A percentile compares a stretch with the other conserved stretches of the same genome.
These are phyloP conservation scores for Fusarium domesticum DNA, from an alignment of 2,329 filamentous ascomycete genomes.

Conservation along the genomic window DNA sequence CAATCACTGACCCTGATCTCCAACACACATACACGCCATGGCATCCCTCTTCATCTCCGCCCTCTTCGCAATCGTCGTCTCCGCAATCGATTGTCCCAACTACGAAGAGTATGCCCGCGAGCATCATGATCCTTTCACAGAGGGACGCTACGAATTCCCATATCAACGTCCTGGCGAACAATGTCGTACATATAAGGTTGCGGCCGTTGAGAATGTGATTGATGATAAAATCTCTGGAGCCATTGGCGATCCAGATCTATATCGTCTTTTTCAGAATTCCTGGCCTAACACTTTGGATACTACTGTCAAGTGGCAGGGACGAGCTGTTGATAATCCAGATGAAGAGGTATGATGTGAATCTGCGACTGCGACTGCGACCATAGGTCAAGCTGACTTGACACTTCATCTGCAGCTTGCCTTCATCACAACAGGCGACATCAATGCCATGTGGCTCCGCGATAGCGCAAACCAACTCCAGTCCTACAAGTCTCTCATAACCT, in stretches of 20 bases:
- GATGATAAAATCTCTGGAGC: slow-evolving; percentile 59
- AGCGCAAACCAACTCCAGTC: slow-evolving; percentile 77
- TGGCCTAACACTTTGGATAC: slow-evolving; percentile 76
- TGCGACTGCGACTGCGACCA: too few relatives aligned
- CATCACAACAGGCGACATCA: slow-evolving; percentile 82
- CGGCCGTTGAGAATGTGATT: slow-evolving; percentile 74
- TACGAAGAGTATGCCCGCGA: slow-evolving; percentile 36
- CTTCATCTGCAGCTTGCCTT: slow-evolving; percentile 59
- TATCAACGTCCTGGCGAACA: slow-evolving; percentile 72
- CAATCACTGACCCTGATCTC: slow-evolving; percentile 2
- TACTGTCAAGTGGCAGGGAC: slow-evolving; percentile 66
- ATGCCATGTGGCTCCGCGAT: slow-evolving; percentile 91
- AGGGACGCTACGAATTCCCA: slow-evolving; percentile 72
- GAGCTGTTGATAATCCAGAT: slow-evolving; percentile 51
- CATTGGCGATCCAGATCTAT: slow-evolving; percentile 74
- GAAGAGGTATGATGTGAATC: slow-evolving; percentile 54
- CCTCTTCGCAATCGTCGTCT: slow-evolving; percentile 14
- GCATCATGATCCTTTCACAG: slow-evolving; percentile 66
- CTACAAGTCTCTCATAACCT: slow-evolving; percentile 63
- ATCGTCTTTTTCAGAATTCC: slow-evolving; percentile 67
- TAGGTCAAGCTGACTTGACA: slow-evolving; percentile 10
- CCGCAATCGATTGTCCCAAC: slow-evolving; percentile 32
- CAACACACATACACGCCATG: slow-evolving; percentile 3
- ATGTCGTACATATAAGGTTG: slow-evolving; percentile 79
- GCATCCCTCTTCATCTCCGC: slow-evolving; percentile 9